These are phyloP conservation scores for Stemphylium lycopersici DNA, from an alignment of 2,329 filamentous ascomycete genomes.

Conservation along the genomic window DNA sequence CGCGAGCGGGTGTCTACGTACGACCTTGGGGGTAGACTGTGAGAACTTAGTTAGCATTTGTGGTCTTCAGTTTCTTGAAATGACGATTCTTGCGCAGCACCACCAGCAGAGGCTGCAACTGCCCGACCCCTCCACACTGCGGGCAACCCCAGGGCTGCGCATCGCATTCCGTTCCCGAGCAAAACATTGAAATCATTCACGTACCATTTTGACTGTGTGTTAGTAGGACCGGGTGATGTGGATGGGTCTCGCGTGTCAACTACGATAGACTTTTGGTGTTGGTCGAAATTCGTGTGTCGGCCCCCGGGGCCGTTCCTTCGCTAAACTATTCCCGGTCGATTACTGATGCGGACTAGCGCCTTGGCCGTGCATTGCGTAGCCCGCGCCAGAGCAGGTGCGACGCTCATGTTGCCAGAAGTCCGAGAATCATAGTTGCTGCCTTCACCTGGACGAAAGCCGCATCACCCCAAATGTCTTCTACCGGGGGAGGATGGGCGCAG, in stretches of 20 bases:
- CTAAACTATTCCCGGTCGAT: conserved; percentile 19
- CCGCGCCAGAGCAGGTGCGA: conserved; percentile 22
- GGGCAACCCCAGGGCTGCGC: conserved; percentile 16
- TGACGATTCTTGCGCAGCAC: conserved; percentile 31
- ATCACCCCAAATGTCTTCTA: conserved; percentile 44
- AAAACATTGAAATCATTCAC: conserved; percentile 29
- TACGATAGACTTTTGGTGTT: conserved; percentile 31
- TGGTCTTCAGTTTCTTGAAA: conserved; percentile 9
- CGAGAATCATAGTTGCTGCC: conserved; percentile 17
- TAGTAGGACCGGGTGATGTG: conserved; percentile 45
- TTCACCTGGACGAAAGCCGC: not conserved
- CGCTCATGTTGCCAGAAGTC: conserved; percentile 30
- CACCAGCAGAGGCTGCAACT: conserved; percentile 23
- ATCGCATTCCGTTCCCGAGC: conserved; percentile 10
- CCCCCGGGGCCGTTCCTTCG: conserved; percentile 17
- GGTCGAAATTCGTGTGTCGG: conserved; percentile 31
- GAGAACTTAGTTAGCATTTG: conserved; percentile 40
- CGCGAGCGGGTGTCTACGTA: conserved; percentile 35
- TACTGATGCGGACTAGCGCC: conserved; percentile 19
- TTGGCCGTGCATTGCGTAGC: conserved; percentile 32
- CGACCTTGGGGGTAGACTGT: conserved; percentile 71
- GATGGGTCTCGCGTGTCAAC: conserved; percentile 49
- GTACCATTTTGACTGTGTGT: conserved; percentile 49
- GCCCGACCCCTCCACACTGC: conserved; percentile 19
- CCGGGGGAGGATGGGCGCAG: conserved; percentile 77